Conservation (phyloP, 768 basidiomycete genomes). For the Hericium alpestre region DNA sequence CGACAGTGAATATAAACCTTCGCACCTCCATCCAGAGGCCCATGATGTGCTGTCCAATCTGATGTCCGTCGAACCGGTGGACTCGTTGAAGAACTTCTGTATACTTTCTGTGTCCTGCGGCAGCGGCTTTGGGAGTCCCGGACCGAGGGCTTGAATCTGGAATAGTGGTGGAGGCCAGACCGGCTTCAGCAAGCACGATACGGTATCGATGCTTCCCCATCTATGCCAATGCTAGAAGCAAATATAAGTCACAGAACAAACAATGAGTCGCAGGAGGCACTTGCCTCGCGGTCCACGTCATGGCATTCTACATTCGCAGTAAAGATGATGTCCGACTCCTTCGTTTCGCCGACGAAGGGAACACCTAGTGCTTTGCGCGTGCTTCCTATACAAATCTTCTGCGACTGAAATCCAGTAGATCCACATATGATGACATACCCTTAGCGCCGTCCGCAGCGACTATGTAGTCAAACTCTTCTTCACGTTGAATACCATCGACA, state of each 20-base stretch:
- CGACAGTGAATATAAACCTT: background rate
- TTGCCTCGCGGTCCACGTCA: conserved; percentile 20
- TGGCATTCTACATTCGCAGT: conserved; percentile 30
- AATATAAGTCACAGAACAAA: background rate
- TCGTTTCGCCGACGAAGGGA: conserved; percentile 31
- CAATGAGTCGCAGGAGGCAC: conserved; percentile 3
- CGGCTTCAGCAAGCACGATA: conserved; percentile 5
- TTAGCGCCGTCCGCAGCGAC: conserved; percentile 33
- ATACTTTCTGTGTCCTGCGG: conserved; percentile 4
- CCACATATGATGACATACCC: conserved; percentile 7
- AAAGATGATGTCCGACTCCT: conserved; percentile 16
- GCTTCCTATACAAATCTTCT: conserved; percentile 15
- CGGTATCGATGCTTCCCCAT: conserved; percentile 9
- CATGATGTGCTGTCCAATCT: background rate
- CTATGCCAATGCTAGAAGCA: conserved; percentile 10
- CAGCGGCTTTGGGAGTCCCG: background rate
- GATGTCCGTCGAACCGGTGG: conserved; percentile 2
- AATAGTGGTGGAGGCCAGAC: conserved; percentile 2
- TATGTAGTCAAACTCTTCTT: conserved; percentile 23
- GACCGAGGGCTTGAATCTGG: conserved; percentile 8
- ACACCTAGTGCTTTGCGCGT: conserved; percentile 31
- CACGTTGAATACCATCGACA: conserved; percentile 13
- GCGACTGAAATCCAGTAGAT: background rate
- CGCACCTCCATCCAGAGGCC: conserved; percentile 1
- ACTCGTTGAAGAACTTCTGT: conserved; percentile 4